Conservation (phyloP, 1,284 basidiomycete genomes). For the Cryptococcus neoformans region DNA sequence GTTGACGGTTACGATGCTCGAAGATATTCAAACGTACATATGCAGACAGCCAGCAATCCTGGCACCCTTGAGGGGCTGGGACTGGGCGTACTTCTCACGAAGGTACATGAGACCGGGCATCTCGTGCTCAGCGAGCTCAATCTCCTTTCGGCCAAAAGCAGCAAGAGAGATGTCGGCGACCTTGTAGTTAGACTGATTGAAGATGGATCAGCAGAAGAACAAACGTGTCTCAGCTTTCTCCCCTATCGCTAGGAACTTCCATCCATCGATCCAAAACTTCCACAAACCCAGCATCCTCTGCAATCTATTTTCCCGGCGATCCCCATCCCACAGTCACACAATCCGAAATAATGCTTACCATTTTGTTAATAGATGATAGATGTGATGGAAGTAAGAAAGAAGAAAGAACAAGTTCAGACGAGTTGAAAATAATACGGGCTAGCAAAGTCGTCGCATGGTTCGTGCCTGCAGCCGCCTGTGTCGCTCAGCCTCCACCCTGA, state of each 20-base stretch:
- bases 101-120: conserved; percentile 81
- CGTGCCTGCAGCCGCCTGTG: too few species aligned
- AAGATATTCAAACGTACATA: conserved; percentile 59
- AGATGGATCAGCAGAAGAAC: conserved; percentile 3
- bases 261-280: not conserved
- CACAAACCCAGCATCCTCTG: not conserved
- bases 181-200: conserved; percentile 33
- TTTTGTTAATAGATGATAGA: conserved; percentile 7
- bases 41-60: conserved; percentile 97
- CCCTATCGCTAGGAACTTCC: not conserved
- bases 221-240: conserved; percentile 3
- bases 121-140: conserved; percentile 82
- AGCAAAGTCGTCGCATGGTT: too few species aligned
- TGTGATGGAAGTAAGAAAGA: not conserved
- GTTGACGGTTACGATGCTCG: not conserved
- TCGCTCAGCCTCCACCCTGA: too few species aligned
- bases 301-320: too few species aligned
- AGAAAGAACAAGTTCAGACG: conserved; percentile 3
- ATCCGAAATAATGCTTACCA: conserved; percentile 8
- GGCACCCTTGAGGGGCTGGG: conserved; percentile 89
- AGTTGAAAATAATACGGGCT: not conserved
- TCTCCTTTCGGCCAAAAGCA: conserved; percentile 81
- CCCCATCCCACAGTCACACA: not conserved
- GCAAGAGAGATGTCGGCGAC: conserved; percentile 87
- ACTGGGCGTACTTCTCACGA: conserved; percentile 75